Conservation (phyloP, 208 protist species). For the Plasmodiophora brassicae region DNA sequence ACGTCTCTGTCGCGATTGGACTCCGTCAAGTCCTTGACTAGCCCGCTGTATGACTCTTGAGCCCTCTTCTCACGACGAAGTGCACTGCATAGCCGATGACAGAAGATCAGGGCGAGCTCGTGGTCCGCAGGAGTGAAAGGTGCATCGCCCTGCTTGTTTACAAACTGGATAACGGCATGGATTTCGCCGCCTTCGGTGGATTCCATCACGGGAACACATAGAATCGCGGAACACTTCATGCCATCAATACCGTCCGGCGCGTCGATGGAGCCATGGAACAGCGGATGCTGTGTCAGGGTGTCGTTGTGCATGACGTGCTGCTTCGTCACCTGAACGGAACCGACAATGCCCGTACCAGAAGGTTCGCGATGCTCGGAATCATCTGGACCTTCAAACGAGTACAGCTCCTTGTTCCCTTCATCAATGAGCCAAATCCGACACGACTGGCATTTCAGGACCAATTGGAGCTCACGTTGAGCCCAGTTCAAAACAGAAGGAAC, state of each 20-base stretch:
- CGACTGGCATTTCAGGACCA: not conserved
- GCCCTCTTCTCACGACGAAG: not conserved
- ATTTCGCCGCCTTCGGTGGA: not conserved
- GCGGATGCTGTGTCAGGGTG: not conserved
- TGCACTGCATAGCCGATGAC: not conserved
- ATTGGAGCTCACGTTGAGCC: not conserved
- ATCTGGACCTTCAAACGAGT: not conserved
- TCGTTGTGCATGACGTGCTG: not conserved
- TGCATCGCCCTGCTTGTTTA: not conserved
- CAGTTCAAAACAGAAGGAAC: not conserved
- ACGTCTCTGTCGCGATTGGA: not conserved
- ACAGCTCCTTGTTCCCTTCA: not conserved
- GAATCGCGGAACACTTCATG: not conserved
- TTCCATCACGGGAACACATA: not conserved
- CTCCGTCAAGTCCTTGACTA: not conserved
- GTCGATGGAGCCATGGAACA: not conserved
- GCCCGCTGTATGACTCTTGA: not conserved
- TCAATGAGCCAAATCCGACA: slow-evolving; percentile 6
- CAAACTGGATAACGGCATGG: not conserved
- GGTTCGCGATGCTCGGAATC: not conserved
- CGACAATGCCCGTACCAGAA: not conserved
- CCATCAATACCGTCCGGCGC: not conserved
- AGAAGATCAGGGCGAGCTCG: not conserved
- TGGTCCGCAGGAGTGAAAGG: not conserved
- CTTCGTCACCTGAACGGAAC: not conserved